Conservation (phyloP, 2,329 filamentous ascomycete species). For the Ascosphaera apis region DNA sequence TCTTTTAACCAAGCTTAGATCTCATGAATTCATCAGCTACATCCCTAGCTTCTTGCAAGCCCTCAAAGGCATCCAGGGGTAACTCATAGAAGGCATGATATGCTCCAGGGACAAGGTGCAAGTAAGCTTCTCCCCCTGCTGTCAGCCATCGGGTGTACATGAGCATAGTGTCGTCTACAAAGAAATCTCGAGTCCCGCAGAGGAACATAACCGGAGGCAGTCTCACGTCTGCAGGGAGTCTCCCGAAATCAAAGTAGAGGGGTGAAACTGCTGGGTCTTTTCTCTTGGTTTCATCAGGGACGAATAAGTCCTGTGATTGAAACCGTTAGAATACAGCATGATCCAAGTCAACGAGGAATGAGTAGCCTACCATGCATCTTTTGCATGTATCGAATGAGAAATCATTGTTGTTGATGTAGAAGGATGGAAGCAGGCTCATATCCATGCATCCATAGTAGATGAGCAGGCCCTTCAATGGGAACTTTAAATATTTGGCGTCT, state of each 20-base stretch:
- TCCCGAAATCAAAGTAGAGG: constrained; percentile 24
- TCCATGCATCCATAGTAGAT: constrained; percentile 31
- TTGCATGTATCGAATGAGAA: too few species aligned
- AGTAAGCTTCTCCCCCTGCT: constrained; percentile 25
- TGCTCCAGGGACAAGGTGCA: constrained; percentile 31
- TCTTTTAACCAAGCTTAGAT: too few species aligned
- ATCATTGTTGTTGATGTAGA: too few species aligned
- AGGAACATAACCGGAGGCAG: constrained; percentile 32
- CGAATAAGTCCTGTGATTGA: constrained; percentile 16
- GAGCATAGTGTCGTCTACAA: constrained; percentile 29
- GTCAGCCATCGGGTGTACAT: constrained; percentile 33
- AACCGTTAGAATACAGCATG: too few species aligned
- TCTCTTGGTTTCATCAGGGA: constrained; percentile 19
- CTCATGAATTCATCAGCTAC: too few species aligned
- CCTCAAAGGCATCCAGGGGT: too few species aligned
- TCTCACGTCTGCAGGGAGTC: constrained; percentile 9
- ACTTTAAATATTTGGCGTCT: constrained; percentile 10
- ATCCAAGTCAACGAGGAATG: too few species aligned
- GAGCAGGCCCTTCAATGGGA: constrained; percentile 26
- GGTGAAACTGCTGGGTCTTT: constrained; percentile 26
- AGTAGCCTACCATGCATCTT: too few species aligned
- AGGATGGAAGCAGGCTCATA: constrained; percentile 20
- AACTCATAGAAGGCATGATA: constrained; percentile 30
- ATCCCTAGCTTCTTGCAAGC: too few species aligned
- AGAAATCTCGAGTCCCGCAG: constrained; percentile 30